Conservation (phyloP, 495 filamentous ascomycete genomes). For the Elasticomyces elasticus region DNA sequence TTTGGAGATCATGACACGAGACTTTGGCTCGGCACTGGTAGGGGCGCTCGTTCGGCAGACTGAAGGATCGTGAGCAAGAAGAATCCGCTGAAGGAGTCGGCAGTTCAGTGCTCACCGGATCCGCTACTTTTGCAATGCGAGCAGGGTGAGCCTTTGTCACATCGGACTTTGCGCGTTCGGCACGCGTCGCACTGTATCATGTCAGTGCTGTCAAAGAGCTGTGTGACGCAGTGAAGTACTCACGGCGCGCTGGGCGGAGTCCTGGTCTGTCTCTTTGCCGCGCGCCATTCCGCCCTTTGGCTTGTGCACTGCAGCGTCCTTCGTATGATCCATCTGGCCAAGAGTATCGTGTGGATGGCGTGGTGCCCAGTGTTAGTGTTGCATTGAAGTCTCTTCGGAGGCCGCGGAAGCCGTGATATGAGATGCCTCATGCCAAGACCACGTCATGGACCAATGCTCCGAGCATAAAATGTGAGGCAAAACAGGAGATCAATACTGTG, state of each 20-base stretch:
- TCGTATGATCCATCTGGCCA: neutral
- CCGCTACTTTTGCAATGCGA: neutral
- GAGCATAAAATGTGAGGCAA: no score
- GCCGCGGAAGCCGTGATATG: neutral
- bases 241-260: neutral
- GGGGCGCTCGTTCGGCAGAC: neutral
- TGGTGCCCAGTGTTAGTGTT: neutral
- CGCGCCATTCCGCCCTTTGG: no score
- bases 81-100: neutral
- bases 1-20: slow-evolving; percentile 1
- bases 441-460: no score
- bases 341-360: neutral
- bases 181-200: neutral
- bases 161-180: neutral
- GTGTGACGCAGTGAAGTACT: no score
- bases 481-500: neutral
- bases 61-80: neutral
- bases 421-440: no score
- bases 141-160: slow-evolving; percentile 3
- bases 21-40: neutral
- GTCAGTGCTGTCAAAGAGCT: neutral
- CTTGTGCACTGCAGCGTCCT: no score
- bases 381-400: neutral
- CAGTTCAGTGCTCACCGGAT: neutral
- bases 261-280: neutral